Percentiles rank a stretch among this genome's conserved stretches.
Evolutionary conservation across 2,329 filamentous ascomycete genomes (phyloP).

Genomic region (Xylariaceae sp.): DNA sequence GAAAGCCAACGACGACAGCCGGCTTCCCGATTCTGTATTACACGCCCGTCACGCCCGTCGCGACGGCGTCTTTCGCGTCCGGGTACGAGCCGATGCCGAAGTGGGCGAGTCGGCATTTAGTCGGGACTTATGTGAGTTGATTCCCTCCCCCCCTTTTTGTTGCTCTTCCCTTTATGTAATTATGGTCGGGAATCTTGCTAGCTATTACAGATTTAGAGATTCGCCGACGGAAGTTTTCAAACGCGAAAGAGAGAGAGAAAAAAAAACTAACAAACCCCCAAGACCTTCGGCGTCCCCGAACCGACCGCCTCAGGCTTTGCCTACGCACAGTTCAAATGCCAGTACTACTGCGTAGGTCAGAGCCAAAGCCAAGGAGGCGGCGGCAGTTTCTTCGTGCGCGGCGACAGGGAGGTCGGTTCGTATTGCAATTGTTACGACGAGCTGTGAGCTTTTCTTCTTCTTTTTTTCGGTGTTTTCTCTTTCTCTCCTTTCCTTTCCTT

Average conservation of each 20-base stretch:
- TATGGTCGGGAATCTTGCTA: too few species aligned
- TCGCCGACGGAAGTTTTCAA: too few species aligned
- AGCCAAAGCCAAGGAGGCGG: conserved; percentile 16
- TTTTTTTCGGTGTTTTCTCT: background rate
- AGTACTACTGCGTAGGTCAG: conserved; percentile 30
- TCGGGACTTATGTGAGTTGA: conserved; percentile 27
- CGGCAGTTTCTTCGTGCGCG: conserved; percentile 30
- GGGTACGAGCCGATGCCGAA: conserved; percentile 27
- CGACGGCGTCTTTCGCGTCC: conserved; percentile 3
- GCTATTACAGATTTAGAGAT: too few species aligned
- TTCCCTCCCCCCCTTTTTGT: background rate
- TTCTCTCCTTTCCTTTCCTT: background rate
- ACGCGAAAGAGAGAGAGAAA: background rate
- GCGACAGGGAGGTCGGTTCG: conserved; percentile 16
- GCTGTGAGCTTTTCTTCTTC: conserved; percentile 21
- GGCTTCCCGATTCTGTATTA: conserved; percentile 32
- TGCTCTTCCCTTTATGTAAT: background rate
- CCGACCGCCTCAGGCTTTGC: conserved; percentile 31
- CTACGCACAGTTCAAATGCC: conserved; percentile 33
- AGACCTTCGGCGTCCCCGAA: conserved; percentile 29
- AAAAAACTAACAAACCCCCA: background rate
- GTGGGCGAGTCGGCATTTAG: conserved; percentile 27
- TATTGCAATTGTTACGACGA: conserved; percentile 29
- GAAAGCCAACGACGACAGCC: conserved; percentile 25
- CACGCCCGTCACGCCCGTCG: conserved; percentile 22